Evolutionary conservation across 179 eudicot species (phyloP).

Genomic region (Carnegiea gigantea): DNA sequence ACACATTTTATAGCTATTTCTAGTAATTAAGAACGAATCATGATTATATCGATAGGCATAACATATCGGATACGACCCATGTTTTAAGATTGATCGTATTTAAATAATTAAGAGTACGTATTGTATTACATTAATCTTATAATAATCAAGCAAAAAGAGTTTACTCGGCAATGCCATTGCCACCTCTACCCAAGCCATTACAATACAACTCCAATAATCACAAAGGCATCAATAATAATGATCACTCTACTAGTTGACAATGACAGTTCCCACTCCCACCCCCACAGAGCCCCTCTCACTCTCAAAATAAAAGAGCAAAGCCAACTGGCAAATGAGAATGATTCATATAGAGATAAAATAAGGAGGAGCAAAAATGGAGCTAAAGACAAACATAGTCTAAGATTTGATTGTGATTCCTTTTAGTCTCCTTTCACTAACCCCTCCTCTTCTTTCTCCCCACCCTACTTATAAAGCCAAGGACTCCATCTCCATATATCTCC

Average conservation of each 20-base stretch:
- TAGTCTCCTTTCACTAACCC: constrained; percentile 9
- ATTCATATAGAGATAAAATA: constrained; percentile 37
- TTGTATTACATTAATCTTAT: too few species aligned
- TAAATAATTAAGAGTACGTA: too few species aligned
- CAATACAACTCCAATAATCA: constrained; percentile 11
- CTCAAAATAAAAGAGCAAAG: constrained; percentile 30
- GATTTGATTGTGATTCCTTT: constrained; percentile 35
- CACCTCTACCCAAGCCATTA: constrained; percentile 4
- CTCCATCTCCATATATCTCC: constrained; percentile 1
- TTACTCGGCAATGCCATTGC: neutral
- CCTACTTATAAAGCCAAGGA: constrained; percentile 27
- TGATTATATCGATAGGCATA: too few species aligned
- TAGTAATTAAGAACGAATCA: too few species aligned
- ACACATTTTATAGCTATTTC: neutral
- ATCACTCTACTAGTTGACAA: constrained; percentile 23
- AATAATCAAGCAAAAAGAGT: neutral
- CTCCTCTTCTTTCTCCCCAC: neutral
- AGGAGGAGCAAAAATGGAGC: constrained; percentile 28
- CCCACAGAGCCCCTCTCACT: constrained; percentile 5
- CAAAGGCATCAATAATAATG: constrained; percentile 6
- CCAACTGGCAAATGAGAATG: constrained; percentile 64
- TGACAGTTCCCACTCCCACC: constrained; percentile 16
- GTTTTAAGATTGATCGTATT: too few species aligned
- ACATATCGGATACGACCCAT: too few species aligned
- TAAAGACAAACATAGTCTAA: constrained; percentile 51